Base-by-base conservation (phyloP, 1,284 basidiomycete genomes). In the Irpex rosettiformis region DNA sequence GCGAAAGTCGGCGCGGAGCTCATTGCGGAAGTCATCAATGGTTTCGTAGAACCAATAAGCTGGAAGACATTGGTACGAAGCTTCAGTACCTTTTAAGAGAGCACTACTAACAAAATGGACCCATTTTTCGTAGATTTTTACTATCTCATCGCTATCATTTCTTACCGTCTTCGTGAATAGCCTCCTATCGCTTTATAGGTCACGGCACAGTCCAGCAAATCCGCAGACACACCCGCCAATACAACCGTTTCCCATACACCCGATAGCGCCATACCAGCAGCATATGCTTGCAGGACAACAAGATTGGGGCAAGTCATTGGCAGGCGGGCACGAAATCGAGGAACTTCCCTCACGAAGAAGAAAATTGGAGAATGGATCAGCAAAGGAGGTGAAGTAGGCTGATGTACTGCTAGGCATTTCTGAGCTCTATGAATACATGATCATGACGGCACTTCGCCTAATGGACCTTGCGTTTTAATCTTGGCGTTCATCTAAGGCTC, bases 11-110 rank as follows among this genome's bases (percentile, higher is more conserved):
- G 91, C 49, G 95, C 96, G 56, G 94, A 98, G 77, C 88, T 96
- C 52, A 89, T 98, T 72, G 96, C 94, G 52, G 96, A 97, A 67
- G 92, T 98, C 40, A 87, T 98, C 66, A 97, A 98, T 72, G 88
- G 93, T 6, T 99, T 99, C 71, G 92, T 98, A 28, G 96, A 98
- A 70, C 89, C 92, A 47, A 96, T 98, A 70, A 95, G 89, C 72
- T 98, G 94, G 93, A 97, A 96, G 77, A 96, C 94, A 16, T 79
- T 98, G 77, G 93, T 92, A 63, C 73, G 87, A 75, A 22, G 52
- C 29, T 37, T 6, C 59, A 53, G 48, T 56, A n/a, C 8, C 42
- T 27, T 33, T 22, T 45, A 37, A n/a, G 33, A 37, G 33, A n/a
- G n/a, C 10, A n/a, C 33, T 37, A n/a, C 10, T 37, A n/a, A 11